Evolutionary conservation across 768 basidiomycete species (phyloP), one percentile per base, ranked within the genome.

Genomic region (Psilocybe cubensis): DNA sequence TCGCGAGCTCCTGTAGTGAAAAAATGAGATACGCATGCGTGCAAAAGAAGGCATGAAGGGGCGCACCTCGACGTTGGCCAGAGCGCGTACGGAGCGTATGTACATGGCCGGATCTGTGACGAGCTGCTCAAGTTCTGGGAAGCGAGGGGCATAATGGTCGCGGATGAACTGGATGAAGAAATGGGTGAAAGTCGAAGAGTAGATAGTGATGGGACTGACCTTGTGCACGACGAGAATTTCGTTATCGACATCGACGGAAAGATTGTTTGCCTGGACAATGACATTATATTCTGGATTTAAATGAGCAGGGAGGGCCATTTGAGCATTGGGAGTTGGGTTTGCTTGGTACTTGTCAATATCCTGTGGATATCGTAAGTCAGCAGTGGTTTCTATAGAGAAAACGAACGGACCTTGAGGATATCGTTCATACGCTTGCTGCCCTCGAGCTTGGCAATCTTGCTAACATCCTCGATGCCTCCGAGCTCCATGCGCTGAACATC

Each of bases 141-240:
- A 99, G 61, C 94, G 92, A 25, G 91, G 83, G 0, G 91, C 85
- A 71, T 98, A 99, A 74, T 98, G 96, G 70, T 99, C 97, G 60
- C 97, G 88, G 68, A 98, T 96, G 80, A 98, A 98, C 92, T 96
- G 64, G 8, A 61, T 28, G 54, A 48, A 59, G 44, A 33, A 60
- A 54, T 65, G 57, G 23, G 56, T 57, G 57, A 56, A 27, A 45
- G 24, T 56, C 48, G 10, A 38, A 43, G n/a, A 1, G 17, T 50
- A 61, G 14, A 51, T 24, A 38, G 44, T 29, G 43, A 53, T 14
- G 24, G 35, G 12, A 68, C 74, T 61, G 64, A 83, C 94, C 82
- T 99, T 99, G 77, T 99, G 94, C 0, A 99, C 96, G 28, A 99
- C 81, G 31, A 99, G 80, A 53, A 98, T 93, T 72, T 99, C 97